Evolutionary conservation across 306 rosid genomes (phyloP).

Genomic region (Casuarina cunninghamiana): DNA sequence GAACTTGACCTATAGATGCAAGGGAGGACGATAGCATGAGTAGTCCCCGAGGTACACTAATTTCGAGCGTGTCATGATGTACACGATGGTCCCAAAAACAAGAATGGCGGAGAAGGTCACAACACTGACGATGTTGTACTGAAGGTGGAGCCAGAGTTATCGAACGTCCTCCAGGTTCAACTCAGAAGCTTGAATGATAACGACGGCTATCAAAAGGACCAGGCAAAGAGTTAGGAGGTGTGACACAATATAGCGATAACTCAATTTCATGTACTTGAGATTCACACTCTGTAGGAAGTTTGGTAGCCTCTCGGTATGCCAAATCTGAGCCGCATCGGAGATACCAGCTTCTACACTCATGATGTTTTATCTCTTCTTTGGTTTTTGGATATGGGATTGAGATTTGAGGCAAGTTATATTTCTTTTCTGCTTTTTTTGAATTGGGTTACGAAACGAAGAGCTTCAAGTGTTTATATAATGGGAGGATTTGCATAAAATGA

Average conservation of each 20-base stretch:
- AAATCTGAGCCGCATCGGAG: constrained; percentile 44
- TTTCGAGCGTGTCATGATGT: constrained; percentile 53
- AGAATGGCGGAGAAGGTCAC: constrained; percentile 31
- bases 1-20: constrained; percentile 29
- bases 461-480: not conserved
- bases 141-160: constrained; percentile 56
- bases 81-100: constrained; percentile 51
- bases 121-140: constrained; percentile 44
- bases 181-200: constrained; percentile 41
- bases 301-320: constrained; percentile 35
- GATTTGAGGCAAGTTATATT: too few species aligned
- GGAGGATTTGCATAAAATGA: not conserved
- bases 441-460: not conserved
- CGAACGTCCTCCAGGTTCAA: constrained; percentile 47
- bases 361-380: not conserved
- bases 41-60: constrained; percentile 57
- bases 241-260: constrained; percentile 52
- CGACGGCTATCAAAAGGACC: constrained; percentile 46
- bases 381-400: not conserved
- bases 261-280: constrained; percentile 58
- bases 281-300: constrained; percentile 56
- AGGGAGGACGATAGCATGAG: constrained; percentile 47
- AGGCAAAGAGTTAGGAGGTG: constrained; percentile 44
- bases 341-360: constrained; percentile 24
- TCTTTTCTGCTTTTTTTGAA: too few species aligned